Evolutionary conservation across 441 rosid species (phyloP).

Genomic region (Erysimum cheiri): DNA sequence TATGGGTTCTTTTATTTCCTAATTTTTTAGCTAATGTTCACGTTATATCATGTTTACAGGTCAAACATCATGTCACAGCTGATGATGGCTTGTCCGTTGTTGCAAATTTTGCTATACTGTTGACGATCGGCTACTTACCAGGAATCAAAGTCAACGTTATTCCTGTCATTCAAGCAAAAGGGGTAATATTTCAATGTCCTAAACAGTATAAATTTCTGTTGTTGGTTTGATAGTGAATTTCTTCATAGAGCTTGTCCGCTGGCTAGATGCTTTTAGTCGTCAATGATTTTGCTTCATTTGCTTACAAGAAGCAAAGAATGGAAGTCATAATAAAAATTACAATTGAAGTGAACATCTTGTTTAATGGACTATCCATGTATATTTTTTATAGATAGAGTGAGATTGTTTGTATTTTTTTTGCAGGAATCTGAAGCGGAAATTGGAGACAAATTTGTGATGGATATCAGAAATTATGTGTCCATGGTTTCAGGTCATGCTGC

Average conservation of each 20-base stretch:
- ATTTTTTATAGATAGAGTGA: neutral
- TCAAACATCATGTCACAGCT: slow-evolving; percentile 38
- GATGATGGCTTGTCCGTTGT: slow-evolving; percentile 13
- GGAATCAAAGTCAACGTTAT: slow-evolving; percentile 81
- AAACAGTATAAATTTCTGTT: neutral
- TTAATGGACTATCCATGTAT: slow-evolving; percentile 17
- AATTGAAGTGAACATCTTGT: neutral
- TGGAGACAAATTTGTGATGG: slow-evolving; percentile 67
- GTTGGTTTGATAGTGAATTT: neutral
- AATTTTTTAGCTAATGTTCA: neutral
- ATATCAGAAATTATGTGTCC: slow-evolving; percentile 57
- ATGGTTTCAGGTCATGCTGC: slow-evolving; percentile 59
- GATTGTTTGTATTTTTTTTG: slow-evolving; percentile 12
- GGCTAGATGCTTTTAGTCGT: neutral
- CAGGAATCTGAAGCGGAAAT: slow-evolving; percentile 48
- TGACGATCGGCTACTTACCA: slow-evolving; percentile 84
- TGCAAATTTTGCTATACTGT: slow-evolving; percentile 48
- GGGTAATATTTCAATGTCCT: slow-evolving; percentile 42
- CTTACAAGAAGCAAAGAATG: neutral
- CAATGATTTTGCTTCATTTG: slow-evolving; percentile 11
- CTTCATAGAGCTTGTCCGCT: slow-evolving; percentile 6
- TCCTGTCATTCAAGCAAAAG: slow-evolving; percentile 48
- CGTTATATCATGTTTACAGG: slow-evolving; percentile 44
- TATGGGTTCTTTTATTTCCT: neutral
- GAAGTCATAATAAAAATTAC: slow-evolving; percentile 3